Evolutionary conservation across 2,329 filamentous ascomycete genomes (phyloP), one percentile per base, ranked within the genome.

Genomic region (Sarocladiaceae sp.): DNA sequence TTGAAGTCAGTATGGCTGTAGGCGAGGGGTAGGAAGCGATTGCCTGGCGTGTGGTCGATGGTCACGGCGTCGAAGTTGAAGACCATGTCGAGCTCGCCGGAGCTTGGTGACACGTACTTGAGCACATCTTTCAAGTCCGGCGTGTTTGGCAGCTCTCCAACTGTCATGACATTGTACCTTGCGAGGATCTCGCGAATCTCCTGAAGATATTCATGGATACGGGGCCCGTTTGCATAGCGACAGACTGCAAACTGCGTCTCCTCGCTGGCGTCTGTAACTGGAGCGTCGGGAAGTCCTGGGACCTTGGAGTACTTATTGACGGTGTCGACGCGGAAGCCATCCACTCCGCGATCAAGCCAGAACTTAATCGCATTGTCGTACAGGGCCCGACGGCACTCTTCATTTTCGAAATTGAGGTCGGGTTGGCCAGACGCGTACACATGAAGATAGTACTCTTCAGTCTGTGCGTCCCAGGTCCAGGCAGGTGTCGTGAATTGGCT

Each of bases 351-450:
- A 52, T 89, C 75, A 0, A 91, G 75, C 88, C 88, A 91, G 64
- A 90, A 91, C 0, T 75, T 73, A 77, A 90, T 85, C 4, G 86
- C 81, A 5, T 71, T 62, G 5, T 83, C 74, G 60, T 89, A 86
- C 1, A 90, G 84, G 0, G 83, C 87, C 50, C 82, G 72, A 6
- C 86, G 79, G 8, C 86, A 83, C 2, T 79, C 77, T 0, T 76
- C 73, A 47, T 86, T 84, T 52, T 89, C 84, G 87, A 87, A 91
- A 62, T 91, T 91, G 17, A 92, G 72, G 58, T 92, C 88, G 0
- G 88, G 88, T 62, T 91, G 88, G 47, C 86, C 80, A 0, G 79
- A 73, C 1, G 81, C 79, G 62, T 88, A 92, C 1, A 91, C 72
- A 56, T 78, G 76, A 1, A 82, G 66, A 53, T 80, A 82, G 55